Evolutionary conservation across 176 grass and related monocot species (phyloP).

Genomic region (Ananas comosus): DNA sequence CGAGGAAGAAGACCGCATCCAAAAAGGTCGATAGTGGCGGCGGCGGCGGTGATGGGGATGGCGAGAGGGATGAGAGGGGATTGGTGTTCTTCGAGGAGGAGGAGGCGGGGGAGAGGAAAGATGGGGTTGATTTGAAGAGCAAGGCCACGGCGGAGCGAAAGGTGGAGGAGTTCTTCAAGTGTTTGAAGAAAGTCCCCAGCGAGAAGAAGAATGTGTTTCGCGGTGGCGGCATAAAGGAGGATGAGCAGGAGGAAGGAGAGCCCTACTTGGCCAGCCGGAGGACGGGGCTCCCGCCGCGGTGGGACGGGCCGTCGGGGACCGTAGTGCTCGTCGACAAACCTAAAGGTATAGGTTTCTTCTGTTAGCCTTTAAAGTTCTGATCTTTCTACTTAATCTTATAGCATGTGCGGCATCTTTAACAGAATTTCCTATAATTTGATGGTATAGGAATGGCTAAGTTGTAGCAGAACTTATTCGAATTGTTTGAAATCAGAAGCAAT

Average conservation of each 20-base stretch:
- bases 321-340: slow-evolving; percentile 90
- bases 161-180: slow-evolving; percentile 90
- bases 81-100: slow-evolving; percentile 86
- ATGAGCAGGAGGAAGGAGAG: slow-evolving; percentile 4
- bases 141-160: slow-evolving; percentile 66
- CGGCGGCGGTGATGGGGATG: background rate
- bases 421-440: no score
- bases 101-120: slow-evolving; percentile 15
- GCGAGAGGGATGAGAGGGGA: slow-evolving; percentile 29
- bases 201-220: background rate
- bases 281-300: slow-evolving; percentile 74
- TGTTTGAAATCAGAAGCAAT: no score
- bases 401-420: no score
- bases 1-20: slow-evolving; percentile 2
- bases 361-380: background rate
- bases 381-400: background rate
- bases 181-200: slow-evolving; percentile 51
- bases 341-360: slow-evolving; percentile 41
- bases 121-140: background rate
- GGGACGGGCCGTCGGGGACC: slow-evolving; percentile 68
- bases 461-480: no score
- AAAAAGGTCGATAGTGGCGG: slow-evolving; percentile 1
- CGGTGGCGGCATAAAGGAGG: background rate
- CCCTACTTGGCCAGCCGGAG: slow-evolving; percentile 57
- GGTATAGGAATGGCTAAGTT: no score